phyloP scores from a whole-genome alignment of 441 rosid genomes.

The Adansonia madagascariensis region DNA sequence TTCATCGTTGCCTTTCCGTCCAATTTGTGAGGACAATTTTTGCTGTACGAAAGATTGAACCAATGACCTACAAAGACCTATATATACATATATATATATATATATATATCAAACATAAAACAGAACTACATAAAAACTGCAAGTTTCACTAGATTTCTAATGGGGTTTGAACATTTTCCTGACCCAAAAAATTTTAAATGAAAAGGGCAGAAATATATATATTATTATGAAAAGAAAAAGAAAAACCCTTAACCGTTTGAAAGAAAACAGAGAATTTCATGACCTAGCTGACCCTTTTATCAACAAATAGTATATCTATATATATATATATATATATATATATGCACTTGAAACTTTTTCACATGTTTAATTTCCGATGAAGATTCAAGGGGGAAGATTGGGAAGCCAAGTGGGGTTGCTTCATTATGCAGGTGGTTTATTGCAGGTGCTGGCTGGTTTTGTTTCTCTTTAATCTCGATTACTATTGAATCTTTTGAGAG shows the following conservation, averaged over 20 bases:
- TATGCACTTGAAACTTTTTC: background rate
- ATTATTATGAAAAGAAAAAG: background rate
- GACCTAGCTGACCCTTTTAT: background rate
- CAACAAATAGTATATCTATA: background rate
- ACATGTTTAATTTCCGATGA: slow-evolving; percentile 6
- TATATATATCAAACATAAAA: background rate
- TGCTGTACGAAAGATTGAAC: slow-evolving; percentile 13
- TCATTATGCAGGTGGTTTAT: background rate
- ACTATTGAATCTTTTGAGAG: background rate
- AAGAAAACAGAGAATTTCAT: background rate
- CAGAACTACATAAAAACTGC: background rate
- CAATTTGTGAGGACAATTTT: background rate
- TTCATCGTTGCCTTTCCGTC: slow-evolving; percentile 22
- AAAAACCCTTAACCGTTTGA: background rate
- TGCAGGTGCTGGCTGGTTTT: background rate
- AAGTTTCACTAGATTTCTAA: background rate
- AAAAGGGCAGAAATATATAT: background rate
- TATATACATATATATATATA: too few relatives aligned
- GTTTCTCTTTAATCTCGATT: background rate
- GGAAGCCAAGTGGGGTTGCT: background rate
- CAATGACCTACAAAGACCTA: slow-evolving; percentile 18
- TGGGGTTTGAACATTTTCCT: background rate
- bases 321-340: background rate
- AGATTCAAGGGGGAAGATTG: background rate
- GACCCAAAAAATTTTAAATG: background rate